These are phyloP conservation scores for Aureoboletus auriporus DNA, from an alignment of 768 basidiomycete species.

Conservation along the genomic window DNA sequence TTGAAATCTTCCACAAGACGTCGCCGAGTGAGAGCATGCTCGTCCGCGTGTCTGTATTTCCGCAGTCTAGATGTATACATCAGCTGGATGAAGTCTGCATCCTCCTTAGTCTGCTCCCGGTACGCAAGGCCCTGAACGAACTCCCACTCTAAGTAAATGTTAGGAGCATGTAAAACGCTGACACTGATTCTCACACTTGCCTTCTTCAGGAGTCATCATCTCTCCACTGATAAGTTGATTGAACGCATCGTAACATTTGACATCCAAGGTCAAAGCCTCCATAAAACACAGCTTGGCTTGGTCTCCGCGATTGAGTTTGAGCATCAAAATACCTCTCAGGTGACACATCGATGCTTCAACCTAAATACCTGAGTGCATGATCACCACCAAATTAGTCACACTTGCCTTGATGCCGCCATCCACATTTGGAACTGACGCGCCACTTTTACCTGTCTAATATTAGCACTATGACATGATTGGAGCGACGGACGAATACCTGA, in stretches of 20 bases:
- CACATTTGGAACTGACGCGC: constrained; percentile 68
- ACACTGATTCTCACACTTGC: constrained; percentile 37
- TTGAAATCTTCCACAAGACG: constrained; percentile 81
- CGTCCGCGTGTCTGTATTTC: constrained; percentile 81
- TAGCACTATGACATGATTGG: not conserved
- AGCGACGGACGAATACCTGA: constrained; percentile 42
- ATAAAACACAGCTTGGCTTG: constrained; percentile 93
- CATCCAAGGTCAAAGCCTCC: constrained; percentile 91
- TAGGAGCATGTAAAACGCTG: constrained; percentile 1
- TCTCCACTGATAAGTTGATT: constrained; percentile 85
- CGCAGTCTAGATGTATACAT: constrained; percentile 90
- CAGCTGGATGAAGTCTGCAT: constrained; percentile 86
- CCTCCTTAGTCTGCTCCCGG: constrained; percentile 76
- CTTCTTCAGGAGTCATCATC: constrained; percentile 96
- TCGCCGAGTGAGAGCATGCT: constrained; percentile 76
- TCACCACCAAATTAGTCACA: constrained; percentile 2
- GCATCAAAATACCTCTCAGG: constrained; percentile 88
- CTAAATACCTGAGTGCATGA: constrained; percentile 37
- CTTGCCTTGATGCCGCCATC: constrained; percentile 94
- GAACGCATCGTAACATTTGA: constrained; percentile 96
- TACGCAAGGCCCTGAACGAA: constrained; percentile 86
- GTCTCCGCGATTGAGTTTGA: constrained; percentile 86
- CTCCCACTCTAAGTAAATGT: constrained; percentile 78
- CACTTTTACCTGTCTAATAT: constrained; percentile 48
- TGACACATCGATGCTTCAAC: constrained; percentile 98